phyloP scores from a whole-genome alignment of 2,329 filamentous ascomycete genomes.

The Penicillium sp. region DNA sequence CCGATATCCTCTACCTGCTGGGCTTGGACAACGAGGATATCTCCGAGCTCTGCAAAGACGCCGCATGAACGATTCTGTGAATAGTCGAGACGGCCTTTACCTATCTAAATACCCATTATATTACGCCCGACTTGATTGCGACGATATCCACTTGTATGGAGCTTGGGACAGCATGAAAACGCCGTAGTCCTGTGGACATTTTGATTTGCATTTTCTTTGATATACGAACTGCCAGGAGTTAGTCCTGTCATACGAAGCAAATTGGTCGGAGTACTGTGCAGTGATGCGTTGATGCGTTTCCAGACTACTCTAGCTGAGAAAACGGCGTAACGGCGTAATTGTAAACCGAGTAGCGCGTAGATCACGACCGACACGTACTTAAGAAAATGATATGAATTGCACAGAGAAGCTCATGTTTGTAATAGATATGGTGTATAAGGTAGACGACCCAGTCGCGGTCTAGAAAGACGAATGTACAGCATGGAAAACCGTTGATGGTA shows the following conservation, averaged over 20 bases:
- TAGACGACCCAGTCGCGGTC: neutral
- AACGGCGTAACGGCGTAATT: neutral
- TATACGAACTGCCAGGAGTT: neutral
- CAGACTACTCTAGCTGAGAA: neutral
- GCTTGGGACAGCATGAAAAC: neutral
- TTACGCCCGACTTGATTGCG: neutral
- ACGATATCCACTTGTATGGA: slow-evolving; percentile 9
- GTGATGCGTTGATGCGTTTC: neutral
- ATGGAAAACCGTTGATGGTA: slow-evolving; percentile 15
- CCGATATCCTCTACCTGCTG: slow-evolving; percentile 61
- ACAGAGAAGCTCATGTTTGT: neutral
- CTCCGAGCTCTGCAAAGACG: slow-evolving; percentile 42
- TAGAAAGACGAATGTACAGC: slow-evolving; percentile 8
- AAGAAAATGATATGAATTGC: neutral
- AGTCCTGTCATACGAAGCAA: neutral
- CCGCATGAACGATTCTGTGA: slow-evolving; percentile 12
- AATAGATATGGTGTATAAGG: no score
- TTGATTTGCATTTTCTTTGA: slow-evolving; percentile 5
- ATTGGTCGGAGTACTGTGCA: neutral
- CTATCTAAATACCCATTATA: slow-evolving; percentile 11
- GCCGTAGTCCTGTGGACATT: neutral
- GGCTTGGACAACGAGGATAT: slow-evolving; percentile 56
- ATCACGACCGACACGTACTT: slow-evolving; percentile 5
- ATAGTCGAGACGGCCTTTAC: neutral
- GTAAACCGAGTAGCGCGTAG: neutral